Evolutionary conservation across 805 yeast genomes (phyloP), one percentile per base, ranked within the genome.

Genomic region (Lipomyces spencermartinsiae): DNA sequence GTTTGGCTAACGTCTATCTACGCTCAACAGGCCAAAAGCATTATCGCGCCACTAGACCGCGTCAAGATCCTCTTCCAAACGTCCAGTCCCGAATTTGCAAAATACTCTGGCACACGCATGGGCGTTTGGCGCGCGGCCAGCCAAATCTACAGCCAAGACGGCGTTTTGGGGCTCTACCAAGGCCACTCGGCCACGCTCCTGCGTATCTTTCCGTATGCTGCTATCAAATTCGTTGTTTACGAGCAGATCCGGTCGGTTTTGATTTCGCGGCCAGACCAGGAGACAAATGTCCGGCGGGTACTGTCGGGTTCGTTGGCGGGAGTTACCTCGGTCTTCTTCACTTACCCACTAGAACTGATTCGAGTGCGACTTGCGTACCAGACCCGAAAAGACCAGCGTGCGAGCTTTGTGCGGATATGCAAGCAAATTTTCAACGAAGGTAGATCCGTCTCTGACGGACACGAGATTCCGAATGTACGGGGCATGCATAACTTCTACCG

Each of bases 11-110:
- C 64, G 5, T 31, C 9, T 31, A 2, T 14, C 16, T 14, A 16
- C 12, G 22, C 16, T 8, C 22, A 16, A 14, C 43, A 71, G 74
- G 98, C 97, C 2, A 95, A 95, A 76, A 92, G 98, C 0, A 82
- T 93, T 64, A 91, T 95, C 57, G 99, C 99, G 0, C 99, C 99
- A 0, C 79, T 95, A 66, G 99, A 95, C 79, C 84, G 99, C 74
- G 94, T 95, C 72, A 95, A 95, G 80, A 95, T 95, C 75, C 81
- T 95, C 59, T 95, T 95, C 79, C 99, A 95, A 80, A 95, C 99
- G 1, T 87, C 94, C 22, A 93, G 94, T 75, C 98, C 98, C 0
- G 94, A 90, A 69, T 95, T 91, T 74, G 80, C 85, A 53, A 86
- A 89, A 76, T 92, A 86, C 77, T 83, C 97, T 7, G 97, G 97